Evolutionary conservation across 257 asterid genomes (phyloP).

Genomic region (Eustoma russellianum): DNA sequence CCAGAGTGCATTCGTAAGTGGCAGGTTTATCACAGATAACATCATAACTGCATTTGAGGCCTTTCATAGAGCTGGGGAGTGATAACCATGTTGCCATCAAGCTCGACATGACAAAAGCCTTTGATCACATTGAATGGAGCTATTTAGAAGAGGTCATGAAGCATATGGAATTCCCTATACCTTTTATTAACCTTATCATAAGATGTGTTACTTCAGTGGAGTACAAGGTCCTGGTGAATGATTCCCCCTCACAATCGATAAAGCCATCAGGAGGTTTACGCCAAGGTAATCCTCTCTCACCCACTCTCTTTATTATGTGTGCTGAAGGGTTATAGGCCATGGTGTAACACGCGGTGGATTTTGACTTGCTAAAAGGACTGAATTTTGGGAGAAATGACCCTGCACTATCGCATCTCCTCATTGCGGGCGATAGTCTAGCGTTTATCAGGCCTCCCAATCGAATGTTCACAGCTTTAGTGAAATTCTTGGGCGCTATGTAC

Average conservation of each 20-base stretch:
- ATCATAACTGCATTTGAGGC: too few species aligned
- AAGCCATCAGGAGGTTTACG: not conserved
- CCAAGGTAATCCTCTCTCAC: not conserved
- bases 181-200: not conserved
- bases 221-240: not conserved
- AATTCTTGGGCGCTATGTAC: not conserved
- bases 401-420: not conserved
- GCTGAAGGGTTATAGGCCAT: not conserved
- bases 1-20: too few species aligned
- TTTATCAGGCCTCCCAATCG: not conserved
- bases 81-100: too few species aligned
- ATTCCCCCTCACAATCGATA: not conserved
- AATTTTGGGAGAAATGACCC: not conserved
- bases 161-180: not conserved
- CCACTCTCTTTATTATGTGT: not conserved
- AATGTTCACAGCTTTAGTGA: not conserved
- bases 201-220: not conserved
- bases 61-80: too few species aligned
- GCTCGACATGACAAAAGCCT: not conserved
- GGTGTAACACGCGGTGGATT: not conserved
- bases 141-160: not conserved
- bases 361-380: not conserved
- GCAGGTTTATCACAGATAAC: too few species aligned
- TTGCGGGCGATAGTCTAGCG: not conserved
- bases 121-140: not conserved